These are phyloP conservation scores for Xylariaceae sp. DNA, from an alignment of 2,329 filamentous ascomycete genomes.

Conservation along the genomic window DNA sequence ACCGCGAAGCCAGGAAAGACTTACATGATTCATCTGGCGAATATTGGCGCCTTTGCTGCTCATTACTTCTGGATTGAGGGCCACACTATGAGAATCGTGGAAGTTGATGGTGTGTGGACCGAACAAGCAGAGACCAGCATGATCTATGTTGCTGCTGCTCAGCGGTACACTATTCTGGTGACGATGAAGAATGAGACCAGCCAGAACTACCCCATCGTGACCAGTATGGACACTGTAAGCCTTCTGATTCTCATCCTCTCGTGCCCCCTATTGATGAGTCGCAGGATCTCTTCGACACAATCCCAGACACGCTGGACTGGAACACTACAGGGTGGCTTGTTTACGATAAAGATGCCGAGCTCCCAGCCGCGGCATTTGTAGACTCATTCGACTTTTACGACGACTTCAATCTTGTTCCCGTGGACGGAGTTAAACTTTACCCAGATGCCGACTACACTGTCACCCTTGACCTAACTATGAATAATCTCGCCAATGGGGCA, in stretches of 20 bases:
- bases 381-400: constrained; percentile 66
- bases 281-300: constrained; percentile 61
- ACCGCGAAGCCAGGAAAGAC: constrained; percentile 63
- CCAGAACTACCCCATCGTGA: constrained; percentile 64
- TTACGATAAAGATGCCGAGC: constrained; percentile 45
- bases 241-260: neutral
- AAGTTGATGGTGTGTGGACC: constrained; percentile 69
- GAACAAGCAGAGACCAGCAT: constrained; percentile 55
- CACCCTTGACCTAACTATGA: constrained; percentile 61
- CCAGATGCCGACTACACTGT: constrained; percentile 60
- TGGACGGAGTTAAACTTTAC: constrained; percentile 59
- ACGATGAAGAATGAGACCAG: constrained; percentile 60
- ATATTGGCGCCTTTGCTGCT: constrained; percentile 67
- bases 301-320: constrained; percentile 66
- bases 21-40: constrained; percentile 69
- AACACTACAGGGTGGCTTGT: constrained; percentile 64
- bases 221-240: constrained; percentile 64
- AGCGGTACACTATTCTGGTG: constrained; percentile 60
- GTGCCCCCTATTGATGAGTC: constrained; percentile 17
- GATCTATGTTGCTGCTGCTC: constrained; percentile 65
- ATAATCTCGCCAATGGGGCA: constrained; percentile 63
- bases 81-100: constrained; percentile 65
- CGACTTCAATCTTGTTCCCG: constrained; percentile 67
- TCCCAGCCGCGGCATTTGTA: constrained; percentile 51
- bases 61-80: constrained; percentile 66